Percentiles rank a stretch among this genome's conserved stretches.
Conservation (phyloP, 1,284 basidiomycete species). For the Dichomitus squalens region DNA sequence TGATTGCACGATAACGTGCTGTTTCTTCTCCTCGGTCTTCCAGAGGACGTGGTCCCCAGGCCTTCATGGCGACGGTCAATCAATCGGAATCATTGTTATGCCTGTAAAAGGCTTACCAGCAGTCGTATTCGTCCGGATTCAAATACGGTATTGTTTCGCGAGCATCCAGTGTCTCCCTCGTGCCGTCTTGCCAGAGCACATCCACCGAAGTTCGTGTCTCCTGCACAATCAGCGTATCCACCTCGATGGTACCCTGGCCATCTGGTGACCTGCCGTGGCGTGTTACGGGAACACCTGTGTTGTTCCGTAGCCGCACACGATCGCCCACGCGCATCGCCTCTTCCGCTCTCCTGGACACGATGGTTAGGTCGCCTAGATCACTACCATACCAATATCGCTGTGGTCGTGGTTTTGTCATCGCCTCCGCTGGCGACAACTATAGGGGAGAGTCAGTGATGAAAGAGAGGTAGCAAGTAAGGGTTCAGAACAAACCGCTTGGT, state of each 20-base stretch:
- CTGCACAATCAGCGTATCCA: slow-evolving; percentile 64
- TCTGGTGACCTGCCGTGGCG: slow-evolving; percentile 55
- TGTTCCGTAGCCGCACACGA: slow-evolving; percentile 57
- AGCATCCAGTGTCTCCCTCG: slow-evolving; percentile 58
- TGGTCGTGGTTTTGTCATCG: slow-evolving; percentile 65
- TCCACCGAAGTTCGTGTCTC: slow-evolving; percentile 71
- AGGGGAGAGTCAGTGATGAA: neutral
- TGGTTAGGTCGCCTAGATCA: slow-evolving; percentile 67
- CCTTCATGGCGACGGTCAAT: slow-evolving; percentile 44
- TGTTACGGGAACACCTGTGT: slow-evolving; percentile 50
- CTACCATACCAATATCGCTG: slow-evolving; percentile 74
- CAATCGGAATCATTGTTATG: neutral
- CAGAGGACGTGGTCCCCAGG: slow-evolving; percentile 92
- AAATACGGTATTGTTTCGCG: slow-evolving; percentile 79
- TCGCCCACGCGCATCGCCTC: slow-evolving; percentile 70
- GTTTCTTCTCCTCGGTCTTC: slow-evolving; percentile 71
- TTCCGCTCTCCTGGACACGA: slow-evolving; percentile 65
- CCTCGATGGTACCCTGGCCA: slow-evolving; percentile 45
- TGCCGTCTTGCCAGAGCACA: slow-evolving; percentile 91
- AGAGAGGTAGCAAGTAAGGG: neutral
- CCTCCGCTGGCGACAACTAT: slow-evolving; percentile 61
- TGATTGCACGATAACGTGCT: slow-evolving; percentile 77
- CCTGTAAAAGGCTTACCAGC: slow-evolving; percentile 56
- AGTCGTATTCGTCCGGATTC: slow-evolving; percentile 85
- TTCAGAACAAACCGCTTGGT: slow-evolving; percentile 67